Base-by-base conservation (phyloP, 306 rosid species). In the Vigna reflexopilosa region DNA sequence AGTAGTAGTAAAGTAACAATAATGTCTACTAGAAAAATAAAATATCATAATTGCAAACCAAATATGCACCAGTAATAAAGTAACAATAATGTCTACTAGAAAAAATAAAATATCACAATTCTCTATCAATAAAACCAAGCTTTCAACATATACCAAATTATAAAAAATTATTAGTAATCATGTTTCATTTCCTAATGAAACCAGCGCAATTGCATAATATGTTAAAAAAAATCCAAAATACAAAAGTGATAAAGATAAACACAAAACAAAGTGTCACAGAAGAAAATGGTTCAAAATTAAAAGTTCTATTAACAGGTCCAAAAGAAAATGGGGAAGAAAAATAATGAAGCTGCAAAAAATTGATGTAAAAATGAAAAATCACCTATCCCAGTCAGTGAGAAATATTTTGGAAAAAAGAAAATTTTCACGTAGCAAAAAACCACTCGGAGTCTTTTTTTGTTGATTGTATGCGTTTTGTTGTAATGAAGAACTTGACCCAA, bases 331-430 rank as follows among this genome's bases (percentile, higher is more conserved):
- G 6, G 45, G 17, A 52, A 57, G 19, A 10, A 59, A 47, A 34
- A 65, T 28, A 28, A 28, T 65, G 63, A 70, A 80, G 67, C 17
- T 8, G 62, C 8, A 71, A 76, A 55, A 54, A 24, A 15, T 12
- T 13, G 32, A 13, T 34, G 58, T 40, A 36, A 70, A 67, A 22
- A 22, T 3, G 17, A 83, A 48, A 67, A 61, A 9, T 70, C 79
- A 93, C 96, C 92, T 89, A 67, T 93, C 94, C 66, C 85, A 89
- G 9, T 93, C 88, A 12, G 82, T 75, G 74, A 69, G 51, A 83
- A 71, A 72, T 84, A 81, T 93, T 81, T 82, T 90, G 38, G 88
- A 80, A 63, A 84, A 87, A 56, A 77, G 63, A 76, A 61, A 63
- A 83, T 71, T 80, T 75, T 91, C 97, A 14, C 84, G 84, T 20